Evolutionary conservation across 805 yeast species (phyloP).

Genomic region (Pichia scutulata): DNA sequence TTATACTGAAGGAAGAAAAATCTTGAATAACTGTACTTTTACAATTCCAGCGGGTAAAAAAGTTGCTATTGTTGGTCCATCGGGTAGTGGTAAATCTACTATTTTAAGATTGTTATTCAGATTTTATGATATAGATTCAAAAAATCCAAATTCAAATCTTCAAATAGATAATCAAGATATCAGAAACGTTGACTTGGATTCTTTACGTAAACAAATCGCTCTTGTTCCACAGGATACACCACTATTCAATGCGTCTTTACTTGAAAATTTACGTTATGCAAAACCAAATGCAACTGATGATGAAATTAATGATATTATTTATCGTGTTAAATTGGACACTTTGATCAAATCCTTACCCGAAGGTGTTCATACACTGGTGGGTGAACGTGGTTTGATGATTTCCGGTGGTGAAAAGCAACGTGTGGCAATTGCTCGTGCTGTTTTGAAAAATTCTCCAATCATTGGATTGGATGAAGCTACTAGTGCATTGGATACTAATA

Average conservation of each 20-base stretch:
- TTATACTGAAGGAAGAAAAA: constrained; percentile 83
- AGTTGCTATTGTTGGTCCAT: constrained; percentile 93
- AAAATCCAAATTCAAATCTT: constrained; percentile 39
- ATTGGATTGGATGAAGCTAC: constrained; percentile 97
- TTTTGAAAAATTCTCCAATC: constrained; percentile 78
- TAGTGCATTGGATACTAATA: constrained; percentile 91
- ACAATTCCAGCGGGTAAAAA: constrained; percentile 84
- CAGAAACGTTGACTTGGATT: constrained; percentile 61
- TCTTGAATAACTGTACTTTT: constrained; percentile 71
- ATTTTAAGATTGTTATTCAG: constrained; percentile 76
- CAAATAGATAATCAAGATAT: constrained; percentile 87
- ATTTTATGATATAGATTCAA: constrained; percentile 63
- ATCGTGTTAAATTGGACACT: constrained; percentile 59
- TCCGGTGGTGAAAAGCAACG: constrained; percentile 99
- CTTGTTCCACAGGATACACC: constrained; percentile 99
- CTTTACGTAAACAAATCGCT: constrained; percentile 68
- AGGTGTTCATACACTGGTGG: constrained; percentile 80
- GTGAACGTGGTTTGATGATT: constrained; percentile 98
- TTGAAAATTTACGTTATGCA: constrained; percentile 86
- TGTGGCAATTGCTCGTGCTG: constrained; percentile 85
- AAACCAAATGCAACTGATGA: constrained; percentile 62
- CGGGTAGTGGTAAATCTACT: constrained; percentile 94
- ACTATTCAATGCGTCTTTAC: constrained; percentile 79
- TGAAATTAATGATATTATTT: constrained; percentile 58
- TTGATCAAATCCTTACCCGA: constrained; percentile 70